Base-by-base conservation (phyloP, 192 early-diverging fungal species). In the Linnemannia exigua region DNA sequence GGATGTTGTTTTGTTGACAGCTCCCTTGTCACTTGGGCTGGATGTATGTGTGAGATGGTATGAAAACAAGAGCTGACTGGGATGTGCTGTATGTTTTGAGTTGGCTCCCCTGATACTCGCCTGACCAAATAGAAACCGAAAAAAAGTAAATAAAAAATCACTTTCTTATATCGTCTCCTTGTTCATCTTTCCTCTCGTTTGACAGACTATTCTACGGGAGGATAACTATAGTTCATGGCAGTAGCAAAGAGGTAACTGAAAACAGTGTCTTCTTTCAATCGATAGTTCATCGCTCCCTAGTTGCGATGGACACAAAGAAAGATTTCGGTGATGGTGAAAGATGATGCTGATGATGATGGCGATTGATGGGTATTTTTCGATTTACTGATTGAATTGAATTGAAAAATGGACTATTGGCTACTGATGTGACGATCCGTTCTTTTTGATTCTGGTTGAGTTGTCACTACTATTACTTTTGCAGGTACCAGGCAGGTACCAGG, bases 61-160 rank as follows among this genome's bases (percentile, higher is more conserved):
- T 63, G 58, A 63, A 17, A 52, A 52, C 19, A 52, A 63, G 58
- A 63, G 58, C 58, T 63, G 11, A 12, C 12, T 33, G 58, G 22
- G 48, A 50, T 16, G 15, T 50, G 48, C 17, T 11, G 48, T 17
- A 63, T 63, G 25, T 63, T 63, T 63, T 63, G 58, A 63, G 58
- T 63, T 63, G 58, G 58, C 58, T 63, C 28, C n/a, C 12, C 28
- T 63, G 58, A 63, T 63, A 25, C 58, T 63, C 58, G 58, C 58
- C 58, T 63, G 58, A 63, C 58, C 58, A 63, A 63, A 63, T 31
- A 63, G 58, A 63, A 63, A n/a, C n/a, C n/a, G n/a, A n/a, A n/a
- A n/a, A n/a, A n/a, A n/a, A n/a, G n/a, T n/a, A 63, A 54, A 63
- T 3, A 31, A 63, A 31, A 63, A 1, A 25, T 54, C n/a, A 33